Evolutionary conservation across 2,329 filamentous ascomycete species (phyloP).

Genomic region (Calonectria pseudoreteaudii): DNA sequence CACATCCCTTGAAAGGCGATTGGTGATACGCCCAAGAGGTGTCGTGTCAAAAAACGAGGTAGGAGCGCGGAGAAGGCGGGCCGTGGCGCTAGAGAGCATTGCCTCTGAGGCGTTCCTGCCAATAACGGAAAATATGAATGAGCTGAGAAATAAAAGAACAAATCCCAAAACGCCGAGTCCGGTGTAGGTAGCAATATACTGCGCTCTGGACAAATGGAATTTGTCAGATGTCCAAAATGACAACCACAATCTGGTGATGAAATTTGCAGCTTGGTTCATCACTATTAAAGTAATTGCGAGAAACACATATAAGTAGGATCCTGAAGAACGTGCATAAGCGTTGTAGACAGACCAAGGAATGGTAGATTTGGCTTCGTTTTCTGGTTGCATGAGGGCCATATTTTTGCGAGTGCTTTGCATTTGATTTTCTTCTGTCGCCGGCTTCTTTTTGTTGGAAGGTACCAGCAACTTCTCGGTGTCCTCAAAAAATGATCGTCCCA

Average conservation of each 20-base stretch:
- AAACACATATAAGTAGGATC: constrained; percentile 71
- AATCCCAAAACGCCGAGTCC: constrained; percentile 69
- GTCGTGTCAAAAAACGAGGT: constrained; percentile 98
- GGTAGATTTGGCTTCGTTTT: too few species aligned
- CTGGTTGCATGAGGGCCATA: too few species aligned
- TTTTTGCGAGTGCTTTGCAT: too few species aligned
- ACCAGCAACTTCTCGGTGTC: constrained; percentile 27
- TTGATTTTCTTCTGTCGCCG: too few species aligned
- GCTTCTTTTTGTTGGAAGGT: too few species aligned
- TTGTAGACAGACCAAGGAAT: constrained; percentile 55
- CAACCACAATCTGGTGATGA: constrained; percentile 90
- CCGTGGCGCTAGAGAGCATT: constrained; percentile 84
- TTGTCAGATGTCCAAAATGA: constrained; percentile 91
- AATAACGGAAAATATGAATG: constrained; percentile 81
- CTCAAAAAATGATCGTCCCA: constrained; percentile 78
- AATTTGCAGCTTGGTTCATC: constrained; percentile 83
- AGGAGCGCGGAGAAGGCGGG: constrained; percentile 75
- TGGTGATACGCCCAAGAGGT: constrained; percentile 94
- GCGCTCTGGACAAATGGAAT: constrained; percentile 73
- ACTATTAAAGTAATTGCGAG: constrained; percentile 74
- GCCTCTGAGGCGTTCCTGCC: constrained; percentile 80
- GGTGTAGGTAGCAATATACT: constrained; percentile 80
- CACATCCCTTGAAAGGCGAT: constrained; percentile 94
- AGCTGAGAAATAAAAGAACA: constrained; percentile 62
- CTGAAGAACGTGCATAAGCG: constrained; percentile 81